Evolutionary conservation across 345 rosid genomes (phyloP), one percentile per base, ranked within the genome.

Genomic region (Erodium maritimum): DNA sequence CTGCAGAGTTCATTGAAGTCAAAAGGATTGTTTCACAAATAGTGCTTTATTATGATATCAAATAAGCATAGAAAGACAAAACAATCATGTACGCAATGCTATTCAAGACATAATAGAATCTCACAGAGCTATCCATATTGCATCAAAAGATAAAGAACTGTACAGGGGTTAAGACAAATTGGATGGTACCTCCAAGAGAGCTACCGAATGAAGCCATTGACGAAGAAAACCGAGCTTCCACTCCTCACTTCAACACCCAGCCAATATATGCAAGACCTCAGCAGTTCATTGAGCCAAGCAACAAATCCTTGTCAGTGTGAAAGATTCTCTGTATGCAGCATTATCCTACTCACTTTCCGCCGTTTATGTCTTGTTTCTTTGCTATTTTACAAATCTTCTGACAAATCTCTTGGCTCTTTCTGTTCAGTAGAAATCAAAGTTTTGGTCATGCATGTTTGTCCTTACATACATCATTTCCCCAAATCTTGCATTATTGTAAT

Each of bases 1-100:
- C 91, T 90, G 80, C 79, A 73, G 5, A 58, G 13, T 19, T 20
- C 57, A 55, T 23, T 21, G 17, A 21, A 34, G 17, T 29, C 37
- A 29, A 11, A 29, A 29, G 37, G 37, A 29, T 29, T 29, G 37
- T 29, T 5, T 29, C 37, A 29, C 9, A 11, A 29, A 29, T 5
- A 29, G 37, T n/a, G n/a, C n/a, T 4, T 29, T 29, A 29, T 29
- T 29, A 29, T 7, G 48, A 12, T 42, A 16, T 10, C 48, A 42
- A 42, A 16, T 7, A 42, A 12, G 14, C 17, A 42, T 7, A 12
- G 48, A 42, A 42, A 42, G 37, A 11, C 5, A 29, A 29, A 11
- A 29, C 37, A 29, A 29, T 29, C 37, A 29, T 29, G 37, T 29
- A n/a, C n/a, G n/a, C n/a, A 29, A 29, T 5, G 9, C 37, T 29